Conservation (phyloP, 1,284 basidiomycete species). For the Spongiforma sp. region DNA sequence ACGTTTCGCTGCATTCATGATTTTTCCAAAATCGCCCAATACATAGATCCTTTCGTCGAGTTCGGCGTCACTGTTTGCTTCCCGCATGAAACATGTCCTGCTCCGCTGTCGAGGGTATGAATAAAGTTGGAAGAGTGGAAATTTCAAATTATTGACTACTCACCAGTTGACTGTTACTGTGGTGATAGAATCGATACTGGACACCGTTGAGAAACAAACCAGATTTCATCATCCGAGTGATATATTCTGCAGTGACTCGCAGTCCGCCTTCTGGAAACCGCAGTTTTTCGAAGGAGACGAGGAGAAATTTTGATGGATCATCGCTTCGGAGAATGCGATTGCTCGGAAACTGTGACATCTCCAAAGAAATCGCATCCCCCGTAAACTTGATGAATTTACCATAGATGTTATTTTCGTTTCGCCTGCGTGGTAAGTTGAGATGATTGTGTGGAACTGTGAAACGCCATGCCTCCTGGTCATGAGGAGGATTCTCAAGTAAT, state of each 20-base stretch:
- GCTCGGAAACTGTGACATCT: constrained; percentile 52
- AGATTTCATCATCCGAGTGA: constrained; percentile 54
- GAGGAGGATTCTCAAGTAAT: constrained; percentile 46
- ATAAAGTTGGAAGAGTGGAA: background rate
- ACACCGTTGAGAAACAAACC: constrained; percentile 61
- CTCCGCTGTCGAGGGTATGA: constrained; percentile 46
- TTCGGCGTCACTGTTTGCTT: constrained; percentile 56
- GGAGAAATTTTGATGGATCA: constrained; percentile 57
- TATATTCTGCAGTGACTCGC: constrained; percentile 57
- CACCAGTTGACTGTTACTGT: constrained; percentile 71
- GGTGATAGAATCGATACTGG: constrained; percentile 70
- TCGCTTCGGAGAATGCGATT: constrained; percentile 64
- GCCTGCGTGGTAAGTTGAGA: constrained; percentile 32
- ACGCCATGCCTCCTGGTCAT: constrained; percentile 56
- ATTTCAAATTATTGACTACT: constrained; percentile 15
- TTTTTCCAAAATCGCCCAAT: constrained; percentile 60
- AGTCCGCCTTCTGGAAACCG: constrained; percentile 55
- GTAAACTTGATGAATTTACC: constrained; percentile 61
- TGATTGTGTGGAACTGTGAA: constrained; percentile 46
- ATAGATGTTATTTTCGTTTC: constrained; percentile 30
- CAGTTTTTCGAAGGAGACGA: constrained; percentile 57
- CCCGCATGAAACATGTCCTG: constrained; percentile 63
- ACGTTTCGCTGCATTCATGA: constrained; percentile 71
- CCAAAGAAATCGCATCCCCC: constrained; percentile 51
- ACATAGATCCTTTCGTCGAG: constrained; percentile 59